Base-by-base conservation (phyloP, 352 stramenopile genomes). In the Phytopythium boreale region DNA sequence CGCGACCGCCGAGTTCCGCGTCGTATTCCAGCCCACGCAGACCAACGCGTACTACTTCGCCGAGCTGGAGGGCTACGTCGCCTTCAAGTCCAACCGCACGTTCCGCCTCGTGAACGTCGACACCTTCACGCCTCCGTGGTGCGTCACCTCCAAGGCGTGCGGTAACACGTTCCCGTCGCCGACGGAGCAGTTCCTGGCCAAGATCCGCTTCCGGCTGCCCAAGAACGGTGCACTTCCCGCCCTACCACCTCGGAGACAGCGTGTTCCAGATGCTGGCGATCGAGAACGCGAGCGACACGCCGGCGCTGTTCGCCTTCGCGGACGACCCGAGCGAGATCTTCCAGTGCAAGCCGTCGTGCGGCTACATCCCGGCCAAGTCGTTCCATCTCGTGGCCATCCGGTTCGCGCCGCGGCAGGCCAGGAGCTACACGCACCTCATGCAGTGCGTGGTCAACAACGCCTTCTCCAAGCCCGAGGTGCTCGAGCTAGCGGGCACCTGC, bases 71-170 rank as follows among this genome's bases (percentile, higher is more conserved):
- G 89, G 77, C 24, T 94, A 83, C 59, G 88, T 89, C 41, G 90
- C 87, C 22, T 97, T 97, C 67, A 97, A 97, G 61, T 97, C 90
- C 12, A 97, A 98, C 64, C 82, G 91, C 36, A 97, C 89, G 15
- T 98, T 98, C 62, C 89, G 94, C 9, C 82, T 98, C 31, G 94
- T 98, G 3, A 96, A 97, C 61, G 88, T 97, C 52, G 76, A 90
- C 39, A 97, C 90, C 20, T 93, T 98, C 47, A 93, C 89, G 34
- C 93, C 94, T 19, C 92, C 95, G 22, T 98, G 90, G 92, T 95
- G 79, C 50, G 46, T 98, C 1, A 70, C 87, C 7, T 59, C 92
- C 17, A 84, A 82, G 27, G 79, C 82, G 3, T 77, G 77, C 34
- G 95, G 93, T 24, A 96, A 98, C 74, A 97, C 91, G 9, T 98